These are phyloP conservation scores for Dactylella cylindrospora DNA, from an alignment of 2,329 filamentous ascomycete genomes.

Conservation along the genomic window DNA sequence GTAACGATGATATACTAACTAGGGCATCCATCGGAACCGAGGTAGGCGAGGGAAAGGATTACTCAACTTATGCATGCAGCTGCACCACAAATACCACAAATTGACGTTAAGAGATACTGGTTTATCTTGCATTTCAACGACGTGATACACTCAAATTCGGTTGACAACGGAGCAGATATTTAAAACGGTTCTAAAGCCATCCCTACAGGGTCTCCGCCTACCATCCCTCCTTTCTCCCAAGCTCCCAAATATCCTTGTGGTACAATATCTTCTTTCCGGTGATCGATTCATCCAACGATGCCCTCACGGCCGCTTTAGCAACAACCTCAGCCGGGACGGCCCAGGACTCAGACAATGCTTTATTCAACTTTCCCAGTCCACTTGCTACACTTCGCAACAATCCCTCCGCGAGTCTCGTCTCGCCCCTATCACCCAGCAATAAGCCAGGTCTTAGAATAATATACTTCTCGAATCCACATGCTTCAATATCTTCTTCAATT, in stretches of 20 bases:
- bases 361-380: constrained; percentile 60
- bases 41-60: too few relatives aligned
- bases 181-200: too few relatives aligned
- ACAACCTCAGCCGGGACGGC: constrained; percentile 76
- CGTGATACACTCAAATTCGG: too few relatives aligned
- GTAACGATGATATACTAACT: too few relatives aligned
- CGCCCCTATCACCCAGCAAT: constrained; percentile 70
- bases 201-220: background rate
- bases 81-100: too few relatives aligned
- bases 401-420: constrained; percentile 62
- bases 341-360: constrained; percentile 63
- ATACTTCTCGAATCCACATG: constrained; percentile 72
- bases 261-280: constrained; percentile 61
- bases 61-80: too few relatives aligned
- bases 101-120: too few relatives aligned
- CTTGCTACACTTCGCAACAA: constrained; percentile 61
- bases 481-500: constrained; percentile 75
- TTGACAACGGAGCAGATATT: background rate
- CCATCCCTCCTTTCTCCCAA: constrained; percentile 59
- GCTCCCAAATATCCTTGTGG: constrained; percentile 64
- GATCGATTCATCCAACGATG: constrained; percentile 62
- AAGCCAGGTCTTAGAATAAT: constrained; percentile 74
- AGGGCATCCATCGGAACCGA: constrained; percentile 2
- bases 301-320: constrained; percentile 66
- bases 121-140: too few relatives aligned